Evolutionary conservation across 768 basidiomycete genomes (phyloP), one percentile per base, ranked within the genome.

Genomic region (Exsudoporus frostii): DNA sequence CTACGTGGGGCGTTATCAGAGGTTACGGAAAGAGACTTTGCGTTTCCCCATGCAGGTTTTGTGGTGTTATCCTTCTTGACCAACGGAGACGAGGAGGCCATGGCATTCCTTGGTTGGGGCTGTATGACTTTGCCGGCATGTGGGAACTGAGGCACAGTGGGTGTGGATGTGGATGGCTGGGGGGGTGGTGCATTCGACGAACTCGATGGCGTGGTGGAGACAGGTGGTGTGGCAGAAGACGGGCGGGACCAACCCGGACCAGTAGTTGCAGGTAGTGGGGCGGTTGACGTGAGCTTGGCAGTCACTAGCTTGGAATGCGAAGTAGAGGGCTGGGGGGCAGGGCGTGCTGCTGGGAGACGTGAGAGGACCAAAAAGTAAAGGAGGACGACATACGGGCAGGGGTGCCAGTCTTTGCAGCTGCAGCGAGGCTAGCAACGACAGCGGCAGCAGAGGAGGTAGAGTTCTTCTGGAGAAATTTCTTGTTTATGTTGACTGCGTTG

Each of bases 401-500:
- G 43, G 75, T 77, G 30, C 79, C 81, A 10, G 79, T 56, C 71
- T 84, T 89, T 52, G 71, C 59, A 38, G 76, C 63, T 2, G 54
- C 44, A 43, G 74, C 65, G 30, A 77, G 75, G 45, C 68, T 66
- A 20, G 79, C 71, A 25, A 77, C 72, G 45, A 74, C 62, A 19
- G 75, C 63, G 24, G 82, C 67, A 43, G 75, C 71, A 24, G 84
- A 76, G 38, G 83, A 74, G 39, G 85, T 70, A 7, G 84, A 84
- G 50, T 87, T 88, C 79, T 95, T 96, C 76, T 93, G 90, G 39
- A 98, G 76, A 71, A 98, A 98, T 72, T 91, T 92, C 83, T 94
- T 96, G 76, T 92, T 96, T 71, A 98, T 92, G 67, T 92, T 93
- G 57, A 92, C 83, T 27, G 92, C 83, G 66, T 77, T 90, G 71